These are phyloP conservation scores for Fragaria ananassa DNA, from an alignment of 306 rosid genomes.

Conservation along the genomic window DNA sequence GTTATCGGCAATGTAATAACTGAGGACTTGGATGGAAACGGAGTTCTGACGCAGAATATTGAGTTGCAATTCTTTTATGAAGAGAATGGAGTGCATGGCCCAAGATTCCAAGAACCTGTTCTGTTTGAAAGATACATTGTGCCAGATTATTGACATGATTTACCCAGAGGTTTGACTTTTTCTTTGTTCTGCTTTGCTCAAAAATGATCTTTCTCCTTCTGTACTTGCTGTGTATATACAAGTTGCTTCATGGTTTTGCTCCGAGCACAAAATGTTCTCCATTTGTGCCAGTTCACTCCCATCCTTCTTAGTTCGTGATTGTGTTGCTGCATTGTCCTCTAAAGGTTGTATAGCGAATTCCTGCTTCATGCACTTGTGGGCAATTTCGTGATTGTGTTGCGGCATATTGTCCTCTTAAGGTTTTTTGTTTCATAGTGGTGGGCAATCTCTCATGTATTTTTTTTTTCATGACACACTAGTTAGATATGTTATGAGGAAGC, in stretches of 20 bases:
- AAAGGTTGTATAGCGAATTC: background rate
- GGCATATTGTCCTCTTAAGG: background rate
- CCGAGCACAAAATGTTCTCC: background rate
- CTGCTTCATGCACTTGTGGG: conserved; percentile 2
- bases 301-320: background rate
- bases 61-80: conserved; percentile 97
- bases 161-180: conserved; percentile 73
- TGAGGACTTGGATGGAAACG: conserved; percentile 90
- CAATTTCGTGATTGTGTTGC: background rate
- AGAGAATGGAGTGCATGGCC: conserved; percentile 99
- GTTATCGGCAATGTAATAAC: conserved; percentile 12
- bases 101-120: conserved; percentile 71
- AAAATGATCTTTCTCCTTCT: background rate
- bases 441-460: background rate
- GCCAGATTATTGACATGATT: conserved; percentile 97
- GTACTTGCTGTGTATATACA: background rate
- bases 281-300: background rate
- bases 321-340: background rate
- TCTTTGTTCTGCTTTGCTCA: conserved; percentile 18
- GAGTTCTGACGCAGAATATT: conserved; percentile 67
- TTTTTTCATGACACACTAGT: background rate
- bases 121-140: conserved; percentile 97
- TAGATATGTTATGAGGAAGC: background rate
- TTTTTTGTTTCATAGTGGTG: conserved; percentile 1
- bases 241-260: background rate